Evolutionary conservation across 2,329 filamentous ascomycete species (phyloP).

Genomic region (Trichoderma atroviride): DNA sequence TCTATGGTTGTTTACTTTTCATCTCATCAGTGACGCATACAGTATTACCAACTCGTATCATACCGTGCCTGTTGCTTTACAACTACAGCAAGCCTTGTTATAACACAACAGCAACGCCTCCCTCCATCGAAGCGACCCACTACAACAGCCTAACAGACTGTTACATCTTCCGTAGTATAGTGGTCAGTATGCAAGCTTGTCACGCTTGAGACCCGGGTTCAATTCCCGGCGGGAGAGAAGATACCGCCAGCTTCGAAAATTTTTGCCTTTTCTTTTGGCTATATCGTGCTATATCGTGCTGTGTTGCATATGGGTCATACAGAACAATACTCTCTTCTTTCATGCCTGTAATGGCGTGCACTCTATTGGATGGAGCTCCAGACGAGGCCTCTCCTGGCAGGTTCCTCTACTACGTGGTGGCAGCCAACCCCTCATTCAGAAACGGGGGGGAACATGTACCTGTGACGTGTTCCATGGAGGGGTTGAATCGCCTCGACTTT

Average conservation of each 20-base stretch:
- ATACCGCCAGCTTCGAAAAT: constrained; percentile 22
- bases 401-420: constrained; percentile 18
- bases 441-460: constrained; percentile 8
- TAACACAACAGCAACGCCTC: not conserved
- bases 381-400: not conserved
- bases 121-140: constrained; percentile 22
- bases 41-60: not conserved
- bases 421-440: constrained; percentile 11
- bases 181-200: constrained; percentile 34
- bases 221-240: constrained; percentile 33
- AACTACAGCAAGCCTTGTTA: not conserved
- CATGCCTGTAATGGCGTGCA: not conserved
- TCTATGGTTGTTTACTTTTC: not conserved
- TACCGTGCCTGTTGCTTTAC: not conserved
- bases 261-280: not conserved
- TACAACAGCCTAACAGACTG: constrained; percentile 16
- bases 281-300: no score
- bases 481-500: constrained; percentile 26
- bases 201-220: constrained; percentile 34
- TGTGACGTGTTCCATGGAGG: constrained; percentile 24
- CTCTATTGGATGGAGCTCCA: not conserved
- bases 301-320: no score
- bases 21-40: not conserved
- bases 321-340: not conserved
- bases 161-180: constrained; percentile 32